A percentile compares a stretch with the other conserved stretches of the same genome.
Conservation (phyloP, 441 rosid genomes). For the Kokia cookei region DNA sequence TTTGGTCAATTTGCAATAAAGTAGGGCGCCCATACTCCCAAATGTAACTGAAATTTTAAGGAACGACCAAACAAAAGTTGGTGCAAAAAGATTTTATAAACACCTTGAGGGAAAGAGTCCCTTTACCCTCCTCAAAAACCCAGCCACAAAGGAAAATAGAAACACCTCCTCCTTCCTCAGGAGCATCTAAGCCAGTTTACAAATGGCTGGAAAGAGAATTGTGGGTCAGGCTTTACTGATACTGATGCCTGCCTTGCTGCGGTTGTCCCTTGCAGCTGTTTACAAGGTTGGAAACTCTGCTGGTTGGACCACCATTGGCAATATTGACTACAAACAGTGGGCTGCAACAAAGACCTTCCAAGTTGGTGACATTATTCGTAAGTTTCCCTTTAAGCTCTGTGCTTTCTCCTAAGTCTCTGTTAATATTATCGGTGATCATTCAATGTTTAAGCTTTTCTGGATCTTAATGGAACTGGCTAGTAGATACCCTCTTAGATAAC, state of each 20-base stretch:
- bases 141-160: not conserved
- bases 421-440: not conserved
- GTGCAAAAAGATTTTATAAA: not conserved
- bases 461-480: not conserved
- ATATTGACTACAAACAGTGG: conserved; percentile 81
- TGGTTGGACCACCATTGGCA: conserved; percentile 91
- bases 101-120: not conserved
- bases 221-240: conserved; percentile 17
- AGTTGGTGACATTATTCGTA: conserved; percentile 66
- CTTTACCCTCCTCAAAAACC: not conserved
- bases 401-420: not conserved
- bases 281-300: conserved; percentile 82
- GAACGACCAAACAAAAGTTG: not conserved
- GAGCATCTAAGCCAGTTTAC: not conserved
- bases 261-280: conserved; percentile 38
- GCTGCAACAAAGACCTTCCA: conserved; percentile 64
- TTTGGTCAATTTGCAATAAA: not conserved
- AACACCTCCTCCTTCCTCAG: not conserved
- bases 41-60: not conserved
- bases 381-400: conserved; percentile 5
- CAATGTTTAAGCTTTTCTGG: not conserved
- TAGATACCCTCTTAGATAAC: not conserved
- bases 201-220: conserved; percentile 21
- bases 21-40: not conserved
- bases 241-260: conserved; percentile 8